Evolutionary conservation across 352 stramenopile genomes (phyloP), one percentile per base, ranked within the genome.

Genomic region (Phytopythium boreale): DNA sequence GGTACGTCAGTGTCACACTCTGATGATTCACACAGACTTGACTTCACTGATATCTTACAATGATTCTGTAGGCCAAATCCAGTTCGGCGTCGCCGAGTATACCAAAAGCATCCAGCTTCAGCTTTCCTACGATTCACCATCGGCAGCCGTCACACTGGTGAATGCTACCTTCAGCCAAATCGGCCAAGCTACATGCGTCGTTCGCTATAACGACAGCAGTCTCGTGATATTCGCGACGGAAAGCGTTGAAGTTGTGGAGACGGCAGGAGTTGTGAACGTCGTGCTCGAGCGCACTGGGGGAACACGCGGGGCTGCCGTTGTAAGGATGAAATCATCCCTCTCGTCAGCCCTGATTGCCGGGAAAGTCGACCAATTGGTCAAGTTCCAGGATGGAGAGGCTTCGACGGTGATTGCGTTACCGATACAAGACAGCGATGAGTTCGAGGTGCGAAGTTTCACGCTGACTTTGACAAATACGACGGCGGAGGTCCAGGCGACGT

Each of bases 361-460:
- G 11, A 62, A 63, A 37, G 49, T 89, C 26, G 26, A 72, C 6
- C 15, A 62, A 53, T 8, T 73, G 1, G 67, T 84, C 12, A 68
- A 34, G 6, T 84, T 89, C 58, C 49, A 36, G 4, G 62, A 79
- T 63, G 71, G 67, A 2, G 58, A 72, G 8, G 49, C 20, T 0
- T 56, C 19, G 1, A 49, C 49, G 0, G 56, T 36, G 4, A 15
- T 78, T 4, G 47, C 60, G 14, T 19, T 87, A 20, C 27, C 63
- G 9, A 66, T 88, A 34, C 47, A 66, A 36, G 31, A 56, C 24
- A 82, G 63, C 20, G 52, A 68, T 22, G 77, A 78, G 39, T 85
- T 69, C 36, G 70, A 66, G 31, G 50, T 60, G 4, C 62, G 79
- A 24, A 63, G 22, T 1, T 73, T 86, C 19, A 36, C 62, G 2